Base-by-base conservation (phyloP, 1,139 yeast genomes). In the Oligophagozyma castellii region DNA sequence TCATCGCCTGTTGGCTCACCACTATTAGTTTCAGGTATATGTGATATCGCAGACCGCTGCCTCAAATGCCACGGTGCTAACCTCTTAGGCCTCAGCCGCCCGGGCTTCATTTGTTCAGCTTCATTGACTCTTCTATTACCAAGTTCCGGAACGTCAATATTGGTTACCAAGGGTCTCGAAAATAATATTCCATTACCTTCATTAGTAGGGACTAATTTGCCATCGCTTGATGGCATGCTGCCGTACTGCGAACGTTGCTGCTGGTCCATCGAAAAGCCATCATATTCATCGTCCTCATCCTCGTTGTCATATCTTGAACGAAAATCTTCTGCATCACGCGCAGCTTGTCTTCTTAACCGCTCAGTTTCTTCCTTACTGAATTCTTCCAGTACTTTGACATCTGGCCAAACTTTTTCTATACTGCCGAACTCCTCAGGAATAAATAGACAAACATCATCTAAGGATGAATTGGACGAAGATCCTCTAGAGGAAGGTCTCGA, bases 381-480 rank as follows among this genome's bases (percentile, higher is more conserved):
- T 40, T 83, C 94, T 39, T 74, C 75, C 38, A 86, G 57, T 1
- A 80, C 69, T 22, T 61, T 50, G 22, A 81, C 59, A 47, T 89
- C 95, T 1, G 96, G 96, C 96, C 95, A 86, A 13, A 37, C 33
- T 24, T 47, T 48, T 16, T 40, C 29, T 10, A 49, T 50, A 8
- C 45, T 48, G 20, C 53, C 56, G 15, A 49, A 55, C 19, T 62
- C 70, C 28, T 62, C 66, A 18, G 77, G 51, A 1, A 92, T 92
- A 10, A 18, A 18, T 49, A 79, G 69, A 48, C 93, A 81, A 20
- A 89, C 98, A 53, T 89, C 96, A 48, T 78, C 86, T 34, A 86
- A 57, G 1, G 94, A 78, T 5, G 89, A 73, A 7, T 63, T 60
- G 34, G 72, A 74, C 16, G 84, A 70, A 11, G 78, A 65, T 37